Conservation (phyloP, 139 green algal species). For the Zygnema cylindricum region DNA sequence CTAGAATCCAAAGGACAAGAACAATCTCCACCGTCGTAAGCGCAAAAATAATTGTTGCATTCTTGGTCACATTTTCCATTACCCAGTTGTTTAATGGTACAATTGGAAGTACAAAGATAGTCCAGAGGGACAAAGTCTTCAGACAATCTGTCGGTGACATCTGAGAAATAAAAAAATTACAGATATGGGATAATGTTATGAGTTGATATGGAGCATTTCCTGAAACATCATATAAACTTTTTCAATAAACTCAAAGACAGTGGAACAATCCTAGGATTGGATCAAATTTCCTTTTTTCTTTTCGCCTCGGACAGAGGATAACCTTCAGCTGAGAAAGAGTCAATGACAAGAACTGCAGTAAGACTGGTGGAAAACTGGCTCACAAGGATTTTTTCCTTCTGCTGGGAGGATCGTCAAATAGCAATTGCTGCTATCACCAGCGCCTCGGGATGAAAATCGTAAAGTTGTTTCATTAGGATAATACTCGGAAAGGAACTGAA, state of each 20-base stretch:
- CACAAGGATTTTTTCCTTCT: background rate
- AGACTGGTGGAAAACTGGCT: background rate
- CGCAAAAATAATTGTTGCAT: slow-evolving; percentile 36
- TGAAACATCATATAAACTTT: too few relatives aligned
- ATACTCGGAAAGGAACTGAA: background rate
- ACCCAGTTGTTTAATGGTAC: slow-evolving; percentile 2
- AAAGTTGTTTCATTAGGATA: background rate
- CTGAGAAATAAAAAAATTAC: background rate
- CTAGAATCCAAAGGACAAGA: background rate
- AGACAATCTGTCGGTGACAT: background rate
- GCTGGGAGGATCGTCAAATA: background rate
- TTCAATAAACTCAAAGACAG: too few relatives aligned
- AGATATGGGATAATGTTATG: background rate
- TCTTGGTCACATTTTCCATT: slow-evolving; percentile 24
- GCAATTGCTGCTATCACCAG: background rate
- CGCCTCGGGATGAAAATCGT: background rate
- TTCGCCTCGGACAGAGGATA: background rate
- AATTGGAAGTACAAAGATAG: background rate
- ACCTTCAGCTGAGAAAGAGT: background rate
- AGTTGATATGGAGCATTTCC: too few relatives aligned
- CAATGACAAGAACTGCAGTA: background rate
- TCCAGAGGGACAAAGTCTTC: background rate
- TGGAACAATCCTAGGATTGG: too few relatives aligned
- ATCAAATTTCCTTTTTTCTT: too few relatives aligned
- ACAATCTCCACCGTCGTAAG: slow-evolving; percentile 47